Base-by-base conservation (phyloP, 2,329 filamentous ascomycete species). In the Leptographium flavum region DNA sequence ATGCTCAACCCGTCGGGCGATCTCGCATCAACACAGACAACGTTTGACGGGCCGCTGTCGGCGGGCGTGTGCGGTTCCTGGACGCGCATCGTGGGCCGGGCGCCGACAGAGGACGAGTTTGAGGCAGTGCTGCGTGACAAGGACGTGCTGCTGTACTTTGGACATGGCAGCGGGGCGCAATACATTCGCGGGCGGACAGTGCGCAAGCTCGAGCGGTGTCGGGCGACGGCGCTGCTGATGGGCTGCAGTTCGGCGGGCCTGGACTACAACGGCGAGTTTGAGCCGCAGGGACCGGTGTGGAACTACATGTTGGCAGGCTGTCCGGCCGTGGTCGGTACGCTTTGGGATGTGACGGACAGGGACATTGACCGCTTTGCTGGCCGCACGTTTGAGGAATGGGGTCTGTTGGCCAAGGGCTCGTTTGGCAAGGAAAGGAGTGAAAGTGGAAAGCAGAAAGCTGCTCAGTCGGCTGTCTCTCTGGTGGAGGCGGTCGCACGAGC, bases 331-430 rank as follows among this genome's bases (percentile, higher is more conserved):
- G 79, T 96, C 2, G 92, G 87, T 39, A 95, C 88, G 15, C 69
- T 98, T 32, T 98, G 92, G 92, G 92, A 98, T 61, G 92, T 98
- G 42, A 98, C 92, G 10, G 92, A 98, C 60, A 85, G 85, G 56
- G 92, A 98, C 60, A 94, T 95, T 60, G 93, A 98, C 65, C 83
- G 88, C 17, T 94, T 94, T 60, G 84, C 88, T 0, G 78, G 81
- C 30, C 71, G 74, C 23, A 69, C 83, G 3, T 83, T 94, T 59
- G 83, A 92, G 58, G 73, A 82, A 55, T 98, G 92, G 92, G 92
- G 92, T 0, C 61, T 98, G 7, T 67, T 83, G 44, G 57, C 62
- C 1, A 54, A 54, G 60, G 71, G 71, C 47, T 60, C 67, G 8
- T 71, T 63, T 48, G 56, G 41, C 33, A 13, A 46, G 11, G 45